Evolutionary conservation across 345 rosid species (phyloP), one percentile per base, ranked within the genome.

Genomic region (Boechera divaricarpa): DNA sequence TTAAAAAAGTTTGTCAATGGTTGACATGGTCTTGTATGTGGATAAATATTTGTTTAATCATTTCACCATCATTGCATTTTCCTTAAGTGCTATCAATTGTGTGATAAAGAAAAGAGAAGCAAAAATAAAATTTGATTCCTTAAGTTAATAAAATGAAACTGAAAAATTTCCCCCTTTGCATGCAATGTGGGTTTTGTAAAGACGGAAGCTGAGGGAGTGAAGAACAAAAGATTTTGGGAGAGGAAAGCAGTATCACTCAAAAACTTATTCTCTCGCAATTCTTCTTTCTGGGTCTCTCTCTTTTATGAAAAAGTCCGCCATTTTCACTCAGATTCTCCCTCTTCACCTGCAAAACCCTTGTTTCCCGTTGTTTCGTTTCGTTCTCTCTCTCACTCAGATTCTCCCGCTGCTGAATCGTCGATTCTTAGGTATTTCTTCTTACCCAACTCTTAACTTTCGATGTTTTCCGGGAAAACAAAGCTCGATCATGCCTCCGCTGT

Each of bases 311-410:
- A 39, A 42, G 10, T 63, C 70, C 28, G 66, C 75, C 71, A 77
- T 64, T 69, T 62, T 76, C 42, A 47, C 53, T 75, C 69, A 41
- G 74, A 75, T 59, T 67, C 79, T 39, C 54, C n/a, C 24, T 67
- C 74, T 60, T 53, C 59, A 5, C 57, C 57, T 62, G 3, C 57
- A 56, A 70, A 75, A 47, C 66, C 70, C 49, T 68, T 32, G 16
- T 63, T 42, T 41, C 33, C 52, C 59, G 16, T 21, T 64, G 70
- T 53, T 31, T 39, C 48, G 57, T 64, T 15, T 67, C 61, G 24
- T 33, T 61, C 39, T 51, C 39, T 21, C 24, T 21, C 24, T 21
- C 24, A 21, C 24, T 21, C 24, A 21, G 24, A 21, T 21, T 21
- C 24, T 21, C 24, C 24, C 1, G 13, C 55, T 28, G 21, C 54